phyloP scores from a whole-genome alignment of 2,329 filamentous ascomycete species.

The Clonostachys rosea region DNA sequence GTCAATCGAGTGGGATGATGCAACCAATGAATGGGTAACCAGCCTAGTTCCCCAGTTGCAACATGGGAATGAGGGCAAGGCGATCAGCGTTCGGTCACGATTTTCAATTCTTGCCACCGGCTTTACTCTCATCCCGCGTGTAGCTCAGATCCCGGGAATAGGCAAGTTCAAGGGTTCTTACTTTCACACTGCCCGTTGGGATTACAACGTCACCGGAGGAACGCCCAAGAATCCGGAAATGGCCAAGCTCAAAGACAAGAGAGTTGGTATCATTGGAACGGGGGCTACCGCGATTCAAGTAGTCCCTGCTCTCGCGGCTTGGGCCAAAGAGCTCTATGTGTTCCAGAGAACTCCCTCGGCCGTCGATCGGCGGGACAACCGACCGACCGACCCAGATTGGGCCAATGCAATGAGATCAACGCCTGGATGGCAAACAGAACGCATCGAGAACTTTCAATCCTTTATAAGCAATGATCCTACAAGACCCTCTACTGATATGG shows the following conservation, averaged over 20 bases:
- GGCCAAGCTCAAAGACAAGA: slow-evolving; percentile 37
- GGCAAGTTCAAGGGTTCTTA: slow-evolving; percentile 32
- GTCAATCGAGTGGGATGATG: no score
- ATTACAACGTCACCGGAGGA: slow-evolving; percentile 36
- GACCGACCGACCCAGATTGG: slow-evolving; percentile 30
- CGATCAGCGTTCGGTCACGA: slow-evolving; percentile 25
- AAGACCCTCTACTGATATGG: slow-evolving; percentile 24
- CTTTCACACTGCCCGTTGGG: slow-evolving; percentile 42
- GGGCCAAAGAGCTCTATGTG: slow-evolving; percentile 44
- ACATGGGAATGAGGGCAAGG: no score
- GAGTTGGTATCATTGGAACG: slow-evolving; percentile 44
- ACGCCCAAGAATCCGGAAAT: slow-evolving; percentile 27
- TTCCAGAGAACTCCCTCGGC: slow-evolving; percentile 49
- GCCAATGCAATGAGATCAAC: slow-evolving; percentile 28
- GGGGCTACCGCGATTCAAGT: slow-evolving; percentile 42
- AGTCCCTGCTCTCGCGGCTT: slow-evolving; percentile 37
- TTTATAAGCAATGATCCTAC: slow-evolving; percentile 30
- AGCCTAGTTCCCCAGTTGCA: no score
- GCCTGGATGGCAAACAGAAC: slow-evolving; percentile 43
- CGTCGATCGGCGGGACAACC: slow-evolving; percentile 29
- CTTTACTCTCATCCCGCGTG: slow-evolving; percentile 30
- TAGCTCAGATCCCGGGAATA: slow-evolving; percentile 33
- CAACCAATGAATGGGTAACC: no score
- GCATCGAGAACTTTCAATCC: slow-evolving; percentile 24
- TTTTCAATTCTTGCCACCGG: slow-evolving; percentile 33